Conservation (phyloP, 495 filamentous ascomycete species). For the Viridothelium virens region DNA sequence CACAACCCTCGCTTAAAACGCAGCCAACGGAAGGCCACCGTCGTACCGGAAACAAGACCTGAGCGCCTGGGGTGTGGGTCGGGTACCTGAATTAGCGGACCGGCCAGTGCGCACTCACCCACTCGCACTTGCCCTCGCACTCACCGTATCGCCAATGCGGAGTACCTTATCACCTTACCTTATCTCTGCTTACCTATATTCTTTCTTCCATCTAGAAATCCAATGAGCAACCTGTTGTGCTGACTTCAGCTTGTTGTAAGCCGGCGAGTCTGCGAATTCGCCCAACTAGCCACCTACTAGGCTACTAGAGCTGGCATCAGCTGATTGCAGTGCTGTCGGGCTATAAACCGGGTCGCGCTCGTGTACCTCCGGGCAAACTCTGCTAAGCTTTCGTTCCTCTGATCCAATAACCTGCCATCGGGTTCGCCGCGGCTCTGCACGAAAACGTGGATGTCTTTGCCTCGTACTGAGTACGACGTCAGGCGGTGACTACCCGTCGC, state of each 20-base stretch:
- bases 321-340: not conserved
- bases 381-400: not conserved
- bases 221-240: not conserved
- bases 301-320: not conserved
- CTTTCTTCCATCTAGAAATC: not conserved
- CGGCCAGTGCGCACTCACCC: not conserved
- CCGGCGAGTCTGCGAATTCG: not conserved
- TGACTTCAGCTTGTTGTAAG: not conserved
- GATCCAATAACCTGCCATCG: not conserved
- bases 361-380: not conserved
- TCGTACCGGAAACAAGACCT: not conserved
- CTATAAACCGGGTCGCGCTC: not conserved
- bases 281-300: not conserved
- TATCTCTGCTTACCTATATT: too few species aligned
- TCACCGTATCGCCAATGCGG: too few species aligned
- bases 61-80: not conserved
- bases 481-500: not conserved
- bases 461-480: not conserved
- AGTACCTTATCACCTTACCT: too few species aligned
- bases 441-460: constrained; percentile 1
- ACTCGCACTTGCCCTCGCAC: too few species aligned
- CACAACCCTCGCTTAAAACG: not conserved
- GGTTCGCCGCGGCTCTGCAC: not conserved
- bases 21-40: not conserved
- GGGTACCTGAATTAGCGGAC: constrained; percentile 10